Base-by-base conservation (phyloP, 805 yeast genomes). In the Candida koratica region DNA sequence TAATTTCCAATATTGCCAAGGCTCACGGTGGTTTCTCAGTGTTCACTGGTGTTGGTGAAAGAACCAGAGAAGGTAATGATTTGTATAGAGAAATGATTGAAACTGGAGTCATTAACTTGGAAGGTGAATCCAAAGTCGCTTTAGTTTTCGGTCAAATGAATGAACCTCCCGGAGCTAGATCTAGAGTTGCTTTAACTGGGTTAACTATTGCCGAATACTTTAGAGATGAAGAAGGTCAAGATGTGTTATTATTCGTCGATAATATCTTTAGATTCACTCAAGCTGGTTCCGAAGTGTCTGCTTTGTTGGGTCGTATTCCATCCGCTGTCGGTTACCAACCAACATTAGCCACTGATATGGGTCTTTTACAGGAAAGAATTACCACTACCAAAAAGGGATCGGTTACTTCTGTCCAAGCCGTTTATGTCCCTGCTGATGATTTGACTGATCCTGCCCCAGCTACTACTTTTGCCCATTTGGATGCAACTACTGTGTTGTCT, bases 291-390 rank as follows among this genome's bases (percentile, higher is more conserved):
- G 98, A 90, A 79, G 98, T 93, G 69, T 90, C 97, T 69, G 98
- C 98, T 56, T 79, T 90, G 75, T 79, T 90, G 68, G 98, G 98
- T 77, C 96, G 98, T 86, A 90, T 90, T 69, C 98, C 98, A 71
- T 93, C 98, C 55, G 98, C 98, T 60, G 98, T 93, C 87, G 98
- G 98, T 86, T 90, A 90, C 76, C 98, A 90, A 79, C 98, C 98
- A 73, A 90, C 98, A 59, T 81, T 90, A 76, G 96, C 98, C 77
- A 93, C 98, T 64, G 98, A 93, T 88, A 93, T 93, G 98, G 98
- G 98, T 87, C 80, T 87, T 68, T 80, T 93, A 68, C 98, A 93
- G 81, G 98, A 93, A 80, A 90, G 98, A 81, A 93, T 93, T 75
- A 93, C 98, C 75, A 90, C 98, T 75, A 93, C 98, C 69, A 81